phyloP scores from a whole-genome alignment of 2,329 filamentous ascomycete species.

The Tolypocladium sp. region DNA sequence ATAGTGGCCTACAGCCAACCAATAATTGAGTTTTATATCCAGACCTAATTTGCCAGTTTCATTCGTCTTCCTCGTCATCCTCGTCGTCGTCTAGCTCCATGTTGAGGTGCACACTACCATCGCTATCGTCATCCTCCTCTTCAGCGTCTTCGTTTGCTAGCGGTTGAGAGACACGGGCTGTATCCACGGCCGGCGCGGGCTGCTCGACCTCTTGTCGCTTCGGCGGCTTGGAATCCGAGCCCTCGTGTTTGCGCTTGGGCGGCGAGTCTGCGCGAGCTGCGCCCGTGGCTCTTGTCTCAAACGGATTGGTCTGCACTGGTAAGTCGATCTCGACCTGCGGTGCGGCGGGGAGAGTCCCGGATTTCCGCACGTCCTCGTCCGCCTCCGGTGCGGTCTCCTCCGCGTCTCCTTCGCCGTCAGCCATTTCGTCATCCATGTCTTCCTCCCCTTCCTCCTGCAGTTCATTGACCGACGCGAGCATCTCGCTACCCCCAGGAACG shows the following conservation, averaged over 20 bases:
- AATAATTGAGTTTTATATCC: neutral
- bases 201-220: conserved; percentile 32
- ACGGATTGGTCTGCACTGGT: conserved; percentile 25
- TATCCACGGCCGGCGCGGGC: conserved; percentile 1
- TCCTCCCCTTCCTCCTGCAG: conserved; percentile 30
- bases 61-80: conserved; percentile 12
- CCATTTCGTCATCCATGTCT: conserved; percentile 24
- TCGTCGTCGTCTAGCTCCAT: conserved; percentile 47
- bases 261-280: conserved; percentile 16
- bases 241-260: conserved; percentile 31
- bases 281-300: conserved; percentile 14
- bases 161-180: conserved; percentile 8
- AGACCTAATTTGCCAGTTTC: neutral
- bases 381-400: neutral
- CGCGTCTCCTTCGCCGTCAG: conserved; percentile 5
- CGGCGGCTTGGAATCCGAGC: conserved; percentile 20
- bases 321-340: conserved; percentile 13
- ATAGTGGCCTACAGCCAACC: neutral
- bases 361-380: conserved; percentile 6
- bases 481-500: conserved; percentile 14
- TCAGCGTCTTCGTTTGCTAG: conserved; percentile 17
- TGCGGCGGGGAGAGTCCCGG: conserved; percentile 9
- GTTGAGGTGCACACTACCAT: conserved; percentile 49
- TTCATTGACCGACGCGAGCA: conserved; percentile 17
- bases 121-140: conserved; percentile 38